Conservation (phyloP, 2,329 filamentous ascomycete genomes). For the Penicillium oxalicum region DNA sequence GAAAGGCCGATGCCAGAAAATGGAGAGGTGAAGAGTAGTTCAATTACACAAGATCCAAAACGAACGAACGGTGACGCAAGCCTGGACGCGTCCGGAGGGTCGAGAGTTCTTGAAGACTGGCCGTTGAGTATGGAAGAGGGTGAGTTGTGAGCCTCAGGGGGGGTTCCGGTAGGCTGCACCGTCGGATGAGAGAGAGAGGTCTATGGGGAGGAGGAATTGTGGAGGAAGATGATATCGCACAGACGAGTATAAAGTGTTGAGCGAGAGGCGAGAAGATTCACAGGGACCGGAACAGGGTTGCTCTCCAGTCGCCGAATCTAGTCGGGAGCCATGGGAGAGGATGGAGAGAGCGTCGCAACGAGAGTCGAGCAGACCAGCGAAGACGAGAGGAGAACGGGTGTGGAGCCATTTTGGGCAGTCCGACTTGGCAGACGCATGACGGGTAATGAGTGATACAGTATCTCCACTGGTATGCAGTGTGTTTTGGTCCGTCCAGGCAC, state of each 20-base stretch:
- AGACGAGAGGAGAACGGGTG: constrained; percentile 13
- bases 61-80: constrained; percentile 3
- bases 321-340: constrained; percentile 23
- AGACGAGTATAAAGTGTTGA: constrained; percentile 8
- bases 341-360: constrained; percentile 13
- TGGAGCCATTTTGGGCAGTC: not conserved
- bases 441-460: too few species aligned
- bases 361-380: constrained; percentile 10
- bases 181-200: too few species aligned
- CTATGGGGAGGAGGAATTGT: too few species aligned
- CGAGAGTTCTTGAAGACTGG: not conserved
- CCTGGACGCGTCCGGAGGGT: constrained; percentile 10
- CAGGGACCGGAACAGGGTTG: constrained; percentile 6
- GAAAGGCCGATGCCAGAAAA: too few species aligned
- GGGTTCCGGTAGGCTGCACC: not conserved
- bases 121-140: not conserved
- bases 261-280: constrained; percentile 9
- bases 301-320: constrained; percentile 17
- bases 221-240: not conserved
- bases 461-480: not conserved
- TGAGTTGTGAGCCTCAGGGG: constrained; percentile 11
- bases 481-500: not conserved
- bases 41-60: not conserved
- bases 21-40: too few species aligned
- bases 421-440: too few species aligned